Evolutionary conservation across 441 rosid species (phyloP).

Genomic region (Corymbia citriodora): DNA sequence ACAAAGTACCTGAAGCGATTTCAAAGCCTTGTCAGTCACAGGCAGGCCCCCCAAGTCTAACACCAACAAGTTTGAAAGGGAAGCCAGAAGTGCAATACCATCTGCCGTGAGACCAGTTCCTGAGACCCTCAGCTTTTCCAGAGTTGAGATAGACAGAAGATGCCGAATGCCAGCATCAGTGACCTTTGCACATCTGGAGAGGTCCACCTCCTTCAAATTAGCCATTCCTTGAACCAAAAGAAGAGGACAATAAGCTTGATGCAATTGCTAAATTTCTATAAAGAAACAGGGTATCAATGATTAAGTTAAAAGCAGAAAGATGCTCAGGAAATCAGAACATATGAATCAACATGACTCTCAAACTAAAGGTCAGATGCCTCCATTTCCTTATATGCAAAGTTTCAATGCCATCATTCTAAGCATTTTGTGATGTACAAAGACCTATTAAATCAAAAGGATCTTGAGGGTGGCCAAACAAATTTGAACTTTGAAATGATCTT

Average conservation of each 20-base stretch:
- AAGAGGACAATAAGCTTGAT: neutral
- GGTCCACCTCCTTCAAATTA: constrained; percentile 69
- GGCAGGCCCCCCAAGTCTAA: constrained; percentile 87
- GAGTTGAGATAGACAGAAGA: constrained; percentile 52
- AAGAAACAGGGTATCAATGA: neutral
- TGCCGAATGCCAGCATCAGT: constrained; percentile 61
- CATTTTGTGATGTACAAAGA: neutral
- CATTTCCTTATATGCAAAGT: neutral
- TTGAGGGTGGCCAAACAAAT: neutral
- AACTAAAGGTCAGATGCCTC: neutral
- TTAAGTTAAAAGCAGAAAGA: neutral
- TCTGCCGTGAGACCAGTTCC: constrained; percentile 58
- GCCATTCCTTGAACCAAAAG: constrained; percentile 44
- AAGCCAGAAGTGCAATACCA: constrained; percentile 61
- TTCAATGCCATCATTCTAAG: neutral
- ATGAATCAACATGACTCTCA: neutral
- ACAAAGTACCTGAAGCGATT: constrained; percentile 59
- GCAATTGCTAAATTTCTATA: neutral
- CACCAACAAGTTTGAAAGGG: constrained; percentile 51
- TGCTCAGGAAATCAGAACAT: neutral
- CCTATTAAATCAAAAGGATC: neutral
- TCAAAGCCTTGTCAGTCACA: constrained; percentile 58
- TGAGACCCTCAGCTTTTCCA: constrained; percentile 58
- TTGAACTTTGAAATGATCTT: neutral
- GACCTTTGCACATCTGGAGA: constrained; percentile 78